These are phyloP conservation scores for Fusarium sp. DNA, from an alignment of 2,329 filamentous ascomycete genomes.

Conservation along the genomic window DNA sequence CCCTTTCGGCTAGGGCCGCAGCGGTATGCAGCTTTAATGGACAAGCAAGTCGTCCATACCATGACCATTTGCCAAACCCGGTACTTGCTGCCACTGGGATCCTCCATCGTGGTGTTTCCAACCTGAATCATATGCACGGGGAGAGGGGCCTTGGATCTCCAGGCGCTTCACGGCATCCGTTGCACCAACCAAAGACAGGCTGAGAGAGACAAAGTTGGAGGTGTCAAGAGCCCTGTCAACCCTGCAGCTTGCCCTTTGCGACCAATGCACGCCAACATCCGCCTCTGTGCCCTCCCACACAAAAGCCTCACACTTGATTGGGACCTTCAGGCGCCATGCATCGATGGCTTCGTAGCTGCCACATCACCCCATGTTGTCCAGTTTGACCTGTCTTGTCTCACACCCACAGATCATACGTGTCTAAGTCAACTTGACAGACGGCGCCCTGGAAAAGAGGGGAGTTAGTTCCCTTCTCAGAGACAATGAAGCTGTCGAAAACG, in stretches of 20 bases:
- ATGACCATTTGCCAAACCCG: background rate
- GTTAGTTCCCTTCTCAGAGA: background rate
- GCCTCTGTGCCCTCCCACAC: background rate
- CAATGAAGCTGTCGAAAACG: constrained; percentile 8
- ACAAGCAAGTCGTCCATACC: background rate
- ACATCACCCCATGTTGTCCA: constrained; percentile 7
- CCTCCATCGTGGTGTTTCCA: background rate
- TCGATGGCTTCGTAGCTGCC: background rate
- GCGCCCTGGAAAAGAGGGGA: background rate
- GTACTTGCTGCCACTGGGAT: background rate
- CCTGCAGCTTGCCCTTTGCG: constrained; percentile 2
- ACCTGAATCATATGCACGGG: constrained; percentile 3
- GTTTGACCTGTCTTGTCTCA: constrained; percentile 1
- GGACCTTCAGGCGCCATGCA: constrained; percentile 7
- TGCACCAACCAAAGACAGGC: constrained; percentile 4
- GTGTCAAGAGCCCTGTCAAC: constrained; percentile 6
- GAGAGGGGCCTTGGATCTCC: background rate
- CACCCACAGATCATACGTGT: constrained; percentile 27
- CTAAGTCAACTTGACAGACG: constrained; percentile 10
- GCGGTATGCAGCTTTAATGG: constrained; percentile 3
- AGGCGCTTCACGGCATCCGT: background rate
- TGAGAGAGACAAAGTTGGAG: background rate
- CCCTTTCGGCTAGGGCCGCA: background rate
- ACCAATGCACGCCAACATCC: background rate
- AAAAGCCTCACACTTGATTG: background rate